phyloP scores from a whole-genome alignment of 129 eudicot species.

The Arctium minus region DNA sequence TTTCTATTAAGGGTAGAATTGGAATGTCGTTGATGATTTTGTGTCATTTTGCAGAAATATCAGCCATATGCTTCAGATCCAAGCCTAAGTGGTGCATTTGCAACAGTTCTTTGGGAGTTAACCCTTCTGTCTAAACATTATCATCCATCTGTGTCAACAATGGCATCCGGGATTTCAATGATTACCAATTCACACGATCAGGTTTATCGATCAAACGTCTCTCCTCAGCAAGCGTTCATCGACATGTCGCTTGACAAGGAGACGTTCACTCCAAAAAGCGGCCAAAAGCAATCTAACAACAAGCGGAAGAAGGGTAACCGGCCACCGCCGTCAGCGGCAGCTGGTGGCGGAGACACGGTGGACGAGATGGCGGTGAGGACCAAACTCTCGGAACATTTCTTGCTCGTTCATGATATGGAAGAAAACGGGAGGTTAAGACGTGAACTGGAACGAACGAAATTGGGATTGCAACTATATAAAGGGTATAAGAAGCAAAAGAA shows the following conservation, averaged over 20 bases:
- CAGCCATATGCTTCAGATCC: constrained; percentile 72
- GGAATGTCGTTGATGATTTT: not conserved
- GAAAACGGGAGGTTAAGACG: constrained; percentile 63
- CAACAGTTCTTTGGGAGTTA: constrained; percentile 81
- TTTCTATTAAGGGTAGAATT: too few relatives aligned
- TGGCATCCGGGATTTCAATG: constrained; percentile 50
- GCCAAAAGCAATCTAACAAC: constrained; percentile 30
- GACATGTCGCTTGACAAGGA: constrained; percentile 59
- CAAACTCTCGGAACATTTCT: constrained; percentile 63
- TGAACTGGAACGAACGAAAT: constrained; percentile 46
- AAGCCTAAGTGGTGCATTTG: constrained; percentile 70
- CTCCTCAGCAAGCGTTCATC: constrained; percentile 75
- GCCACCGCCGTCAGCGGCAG: not conserved
- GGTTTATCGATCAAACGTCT: constrained; percentile 40
- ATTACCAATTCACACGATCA: constrained; percentile 32
- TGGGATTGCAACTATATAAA: constrained; percentile 45
- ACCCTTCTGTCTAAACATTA: constrained; percentile 64
- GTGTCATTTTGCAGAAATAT: constrained; percentile 45
- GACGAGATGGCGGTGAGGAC: constrained; percentile 52
- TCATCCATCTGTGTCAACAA: constrained; percentile 57
- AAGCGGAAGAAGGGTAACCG: constrained; percentile 44
- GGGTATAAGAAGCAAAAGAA: constrained; percentile 65
- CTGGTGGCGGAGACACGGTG: constrained; percentile 23
- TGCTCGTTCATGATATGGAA: constrained; percentile 57
- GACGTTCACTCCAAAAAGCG: constrained; percentile 27